Percentiles rank a stretch among this genome's conserved stretches.
Conservation (phyloP, 805 yeast species). For the Schwanniomyces yamadae region DNA sequence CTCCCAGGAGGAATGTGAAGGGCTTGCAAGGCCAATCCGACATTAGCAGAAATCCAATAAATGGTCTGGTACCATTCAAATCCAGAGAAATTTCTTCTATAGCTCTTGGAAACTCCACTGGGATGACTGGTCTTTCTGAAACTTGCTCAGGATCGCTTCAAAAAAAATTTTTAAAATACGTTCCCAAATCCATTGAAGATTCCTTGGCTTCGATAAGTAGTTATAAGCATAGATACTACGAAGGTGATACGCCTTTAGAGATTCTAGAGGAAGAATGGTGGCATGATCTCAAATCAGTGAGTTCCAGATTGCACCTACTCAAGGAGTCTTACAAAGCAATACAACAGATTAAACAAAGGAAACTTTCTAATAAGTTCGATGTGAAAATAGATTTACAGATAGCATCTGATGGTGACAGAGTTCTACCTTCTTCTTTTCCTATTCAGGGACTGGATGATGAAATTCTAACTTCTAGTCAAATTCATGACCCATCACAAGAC, state of each 20-base stretch:
- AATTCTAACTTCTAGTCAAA: slow-evolving; percentile 5
- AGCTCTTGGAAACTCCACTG: no score
- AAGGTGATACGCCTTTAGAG: no score
- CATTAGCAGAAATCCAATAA: neutral
- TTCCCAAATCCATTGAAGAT: slow-evolving; percentile 2
- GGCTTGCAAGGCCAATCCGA: neutral
- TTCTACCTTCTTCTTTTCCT: neutral
- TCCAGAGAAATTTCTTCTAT: no score
- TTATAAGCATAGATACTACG: slow-evolving; percentile 7
- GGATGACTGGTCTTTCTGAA: no score
- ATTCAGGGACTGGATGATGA: slow-evolving; percentile 13
- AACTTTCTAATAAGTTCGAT: slow-evolving; percentile 6
- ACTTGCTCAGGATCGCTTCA: no score
- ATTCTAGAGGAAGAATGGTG: slow-evolving; percentile 23
- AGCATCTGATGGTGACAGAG: neutral
- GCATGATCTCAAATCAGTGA: slow-evolving; percentile 19
- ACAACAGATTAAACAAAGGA: slow-evolving; percentile 20
- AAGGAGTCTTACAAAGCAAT: slow-evolving; percentile 27
- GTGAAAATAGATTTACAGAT: neutral
- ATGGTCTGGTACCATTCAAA: neutral
- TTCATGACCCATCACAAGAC: slow-evolving; percentile 10
- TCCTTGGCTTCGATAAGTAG: slow-evolving; percentile 9
- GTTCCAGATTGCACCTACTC: slow-evolving; percentile 26
- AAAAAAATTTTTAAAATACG: no score
- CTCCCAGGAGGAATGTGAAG: neutral